These are phyloP conservation scores for Sporisorium exsertum DNA, from an alignment of 1,284 basidiomycete genomes.

Conservation along the genomic window DNA sequence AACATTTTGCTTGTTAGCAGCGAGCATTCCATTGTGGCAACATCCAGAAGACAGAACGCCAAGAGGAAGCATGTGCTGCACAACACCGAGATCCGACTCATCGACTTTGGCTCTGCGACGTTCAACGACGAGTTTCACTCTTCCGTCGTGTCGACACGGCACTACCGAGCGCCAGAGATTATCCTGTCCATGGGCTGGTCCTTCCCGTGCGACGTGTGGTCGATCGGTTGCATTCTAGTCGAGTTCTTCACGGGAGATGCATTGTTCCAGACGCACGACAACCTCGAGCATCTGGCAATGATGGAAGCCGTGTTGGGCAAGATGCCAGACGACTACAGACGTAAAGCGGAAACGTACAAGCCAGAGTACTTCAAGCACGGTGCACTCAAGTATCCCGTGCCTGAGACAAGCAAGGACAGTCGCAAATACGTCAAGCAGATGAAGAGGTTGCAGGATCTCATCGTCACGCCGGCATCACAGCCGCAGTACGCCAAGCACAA, in stretches of 20 bases:
- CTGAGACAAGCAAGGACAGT: slow-evolving; percentile 86
- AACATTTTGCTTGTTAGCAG: slow-evolving; percentile 89
- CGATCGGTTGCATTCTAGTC: slow-evolving; percentile 96
- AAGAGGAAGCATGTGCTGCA: slow-evolving; percentile 74
- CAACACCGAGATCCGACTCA: slow-evolving; percentile 92
- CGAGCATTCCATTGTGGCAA: slow-evolving; percentile 73
- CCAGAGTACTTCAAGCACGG: slow-evolving; percentile 91
- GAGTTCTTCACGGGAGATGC: slow-evolving; percentile 98
- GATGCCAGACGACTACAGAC: slow-evolving; percentile 85
- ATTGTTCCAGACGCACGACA: slow-evolving; percentile 98
- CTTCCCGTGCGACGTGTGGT: slow-evolving; percentile 98
- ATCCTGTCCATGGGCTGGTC: slow-evolving; percentile 96
- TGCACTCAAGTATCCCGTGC: slow-evolving; percentile 90
- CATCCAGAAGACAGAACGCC: slow-evolving; percentile 57
- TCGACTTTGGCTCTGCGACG: slow-evolving; percentile 98
- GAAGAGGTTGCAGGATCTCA: slow-evolving; percentile 85
- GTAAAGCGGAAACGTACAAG: slow-evolving; percentile 74
- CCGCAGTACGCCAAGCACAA: slow-evolving; percentile 71
- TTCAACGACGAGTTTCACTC: slow-evolving; percentile 99
- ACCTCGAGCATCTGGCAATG: slow-evolving; percentile 98
- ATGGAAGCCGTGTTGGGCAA: slow-evolving; percentile 99
- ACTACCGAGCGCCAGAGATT: slow-evolving; percentile 99
- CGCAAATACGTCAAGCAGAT: slow-evolving; percentile 93
- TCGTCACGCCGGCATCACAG: slow-evolving; percentile 71
- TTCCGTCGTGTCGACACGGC: slow-evolving; percentile 94